phyloP scores from a whole-genome alignment of 768 basidiomycete species.

The Lactifluus volemus region DNA sequence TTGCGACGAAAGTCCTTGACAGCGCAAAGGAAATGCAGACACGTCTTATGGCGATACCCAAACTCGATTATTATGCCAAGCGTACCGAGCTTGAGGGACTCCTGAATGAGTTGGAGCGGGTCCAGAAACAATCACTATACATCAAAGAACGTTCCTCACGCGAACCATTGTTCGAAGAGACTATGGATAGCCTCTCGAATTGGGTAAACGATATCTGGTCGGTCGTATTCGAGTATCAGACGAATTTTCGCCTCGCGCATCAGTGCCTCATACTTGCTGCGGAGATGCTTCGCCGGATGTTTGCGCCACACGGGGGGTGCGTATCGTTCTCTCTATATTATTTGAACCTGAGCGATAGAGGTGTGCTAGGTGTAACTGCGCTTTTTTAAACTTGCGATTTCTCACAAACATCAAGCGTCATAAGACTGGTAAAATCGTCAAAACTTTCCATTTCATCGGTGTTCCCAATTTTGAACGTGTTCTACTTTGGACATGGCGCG shows the following conservation, averaged over 20 bases:
- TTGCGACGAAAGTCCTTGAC: constrained; percentile 31
- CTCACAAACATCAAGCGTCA: constrained; percentile 35
- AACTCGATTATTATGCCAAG: constrained; percentile 44
- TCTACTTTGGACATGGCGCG: constrained; percentile 61
- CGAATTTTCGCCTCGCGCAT: constrained; percentile 45
- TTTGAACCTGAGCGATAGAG: constrained; percentile 6
- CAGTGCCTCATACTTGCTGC: constrained; percentile 44
- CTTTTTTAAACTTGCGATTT: constrained; percentile 38
- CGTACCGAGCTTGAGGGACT: constrained; percentile 45
- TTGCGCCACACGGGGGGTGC: constrained; percentile 32
- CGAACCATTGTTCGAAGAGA: constrained; percentile 48
- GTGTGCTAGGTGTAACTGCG: constrained; percentile 44
- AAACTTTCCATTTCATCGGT: constrained; percentile 41
- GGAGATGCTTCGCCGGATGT: constrained; percentile 39
- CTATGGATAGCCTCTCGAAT: constrained; percentile 41
- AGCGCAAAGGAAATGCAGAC: constrained; percentile 35
- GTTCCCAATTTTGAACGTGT: constrained; percentile 38
- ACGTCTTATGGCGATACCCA: constrained; percentile 35
- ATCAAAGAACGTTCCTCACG: constrained; percentile 45
- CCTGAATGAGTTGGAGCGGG: constrained; percentile 43
- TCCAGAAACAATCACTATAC: constrained; percentile 40
- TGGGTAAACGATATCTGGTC: constrained; percentile 63
- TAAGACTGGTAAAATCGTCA: constrained; percentile 37
- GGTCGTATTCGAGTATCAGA: constrained; percentile 48
- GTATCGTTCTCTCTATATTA: not conserved